phyloP scores from a whole-genome alignment of 2,329 filamentous ascomycete species.

The Colletotrichum nymphaeae region DNA sequence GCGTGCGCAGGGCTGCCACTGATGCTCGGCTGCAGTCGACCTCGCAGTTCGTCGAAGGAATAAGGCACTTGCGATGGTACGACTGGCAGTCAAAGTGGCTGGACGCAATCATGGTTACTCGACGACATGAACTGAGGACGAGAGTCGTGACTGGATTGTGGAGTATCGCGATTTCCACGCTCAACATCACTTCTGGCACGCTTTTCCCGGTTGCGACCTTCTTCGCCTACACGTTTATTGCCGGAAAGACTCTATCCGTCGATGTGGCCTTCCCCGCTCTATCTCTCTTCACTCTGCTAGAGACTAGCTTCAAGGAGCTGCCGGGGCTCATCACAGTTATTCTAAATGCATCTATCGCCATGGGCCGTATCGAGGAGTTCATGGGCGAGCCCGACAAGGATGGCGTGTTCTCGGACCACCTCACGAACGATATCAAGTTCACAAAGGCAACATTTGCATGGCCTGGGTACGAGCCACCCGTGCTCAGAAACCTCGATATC shows the following conservation, averaged over 20 bases:
- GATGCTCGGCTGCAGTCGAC: slow-evolving; percentile 84
- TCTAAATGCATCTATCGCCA: slow-evolving; percentile 85
- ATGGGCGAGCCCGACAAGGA: slow-evolving; percentile 87
- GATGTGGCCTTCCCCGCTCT: slow-evolving; percentile 90
- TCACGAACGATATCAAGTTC: slow-evolving; percentile 61
- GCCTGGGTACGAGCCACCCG: slow-evolving; percentile 72
- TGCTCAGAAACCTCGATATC: slow-evolving; percentile 60
- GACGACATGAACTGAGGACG: slow-evolving; percentile 74
- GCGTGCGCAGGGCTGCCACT: slow-evolving; percentile 76
- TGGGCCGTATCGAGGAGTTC: slow-evolving; percentile 85
- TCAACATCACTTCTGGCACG: slow-evolving; percentile 78
- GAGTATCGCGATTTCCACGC: slow-evolving; percentile 71
- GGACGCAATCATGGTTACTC: slow-evolving; percentile 73
- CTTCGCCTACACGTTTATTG: slow-evolving; percentile 81
- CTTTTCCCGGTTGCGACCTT: slow-evolving; percentile 86
- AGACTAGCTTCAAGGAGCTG: slow-evolving; percentile 78
- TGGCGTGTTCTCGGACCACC: slow-evolving; percentile 53
- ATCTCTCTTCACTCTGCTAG: slow-evolving; percentile 82
- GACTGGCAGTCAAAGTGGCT: slow-evolving; percentile 86
- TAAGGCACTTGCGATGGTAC: slow-evolving; percentile 84
- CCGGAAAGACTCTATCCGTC: slow-evolving; percentile 75
- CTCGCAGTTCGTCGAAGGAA: slow-evolving; percentile 87
- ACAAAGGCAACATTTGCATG: slow-evolving; percentile 80
- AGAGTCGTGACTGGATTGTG: slow-evolving; percentile 74
- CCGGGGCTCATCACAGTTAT: slow-evolving; percentile 81